phyloP scores from a whole-genome alignment of 345 rosid species.

The Gossypium herbaceum region DNA sequence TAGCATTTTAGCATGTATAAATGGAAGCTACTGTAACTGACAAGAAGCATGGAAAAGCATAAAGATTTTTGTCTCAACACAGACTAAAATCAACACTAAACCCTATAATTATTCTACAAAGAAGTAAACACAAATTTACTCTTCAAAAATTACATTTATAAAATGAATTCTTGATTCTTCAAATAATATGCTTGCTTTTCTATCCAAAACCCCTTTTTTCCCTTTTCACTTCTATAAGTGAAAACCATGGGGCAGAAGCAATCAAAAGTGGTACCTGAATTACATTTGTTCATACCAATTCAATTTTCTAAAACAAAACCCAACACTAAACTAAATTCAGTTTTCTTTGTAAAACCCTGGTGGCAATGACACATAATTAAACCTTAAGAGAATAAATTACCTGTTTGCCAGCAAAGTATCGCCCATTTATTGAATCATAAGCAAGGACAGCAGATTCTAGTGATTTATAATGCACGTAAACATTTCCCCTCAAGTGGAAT shows the following conservation, averaged over 20 bases:
- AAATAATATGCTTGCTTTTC: neutral
- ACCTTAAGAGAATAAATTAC: slow-evolving; percentile 32
- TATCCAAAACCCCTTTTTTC: neutral
- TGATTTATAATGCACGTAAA: slow-evolving; percentile 76
- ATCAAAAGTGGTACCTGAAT: slow-evolving; percentile 1
- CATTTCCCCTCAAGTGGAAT: slow-evolving; percentile 89
- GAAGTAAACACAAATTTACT: neutral
- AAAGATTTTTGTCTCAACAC: too few relatives aligned
- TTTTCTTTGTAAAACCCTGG: neutral
- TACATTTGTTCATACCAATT: neutral
- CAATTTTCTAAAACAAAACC: neutral
- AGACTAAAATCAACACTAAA: too few relatives aligned
- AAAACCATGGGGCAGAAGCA: neutral
- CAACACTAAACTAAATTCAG: neutral
- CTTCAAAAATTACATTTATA: neutral
- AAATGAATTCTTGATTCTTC: neutral
- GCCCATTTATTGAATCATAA: slow-evolving; percentile 61
- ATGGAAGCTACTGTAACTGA: too few relatives aligned
- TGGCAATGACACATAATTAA: neutral
- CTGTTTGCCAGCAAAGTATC: slow-evolving; percentile 97
- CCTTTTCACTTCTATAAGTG: neutral
- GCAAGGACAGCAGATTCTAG: slow-evolving; percentile 78
- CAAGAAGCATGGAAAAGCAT: too few relatives aligned
- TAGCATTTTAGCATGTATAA: too few relatives aligned
- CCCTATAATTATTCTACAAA: neutral